Conservation (phyloP, 352 stramenopile genomes). For the Phytophthora sojae region DNA sequence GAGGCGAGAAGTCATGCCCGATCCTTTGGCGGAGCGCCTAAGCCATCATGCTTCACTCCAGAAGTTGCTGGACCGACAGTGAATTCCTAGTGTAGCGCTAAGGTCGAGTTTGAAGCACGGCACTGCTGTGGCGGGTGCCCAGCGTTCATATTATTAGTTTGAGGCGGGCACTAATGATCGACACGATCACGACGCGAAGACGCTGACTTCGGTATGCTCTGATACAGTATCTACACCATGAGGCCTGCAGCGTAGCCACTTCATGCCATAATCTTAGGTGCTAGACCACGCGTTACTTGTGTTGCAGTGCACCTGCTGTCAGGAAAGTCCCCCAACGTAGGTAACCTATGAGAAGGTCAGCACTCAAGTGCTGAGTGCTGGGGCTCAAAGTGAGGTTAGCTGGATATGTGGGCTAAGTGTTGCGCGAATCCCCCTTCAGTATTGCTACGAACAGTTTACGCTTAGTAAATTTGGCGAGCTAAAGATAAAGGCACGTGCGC, state of each 20-base stretch:
- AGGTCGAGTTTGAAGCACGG: neutral
- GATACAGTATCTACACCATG: conserved; percentile 6
- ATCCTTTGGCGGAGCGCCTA: neutral
- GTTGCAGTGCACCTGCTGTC: neutral
- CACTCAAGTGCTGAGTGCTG: too few relatives aligned
- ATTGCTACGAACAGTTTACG: neutral
- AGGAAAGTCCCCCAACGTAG: too few relatives aligned
- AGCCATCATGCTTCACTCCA: neutral
- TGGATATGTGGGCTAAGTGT: neutral
- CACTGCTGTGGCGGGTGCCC: too few relatives aligned
- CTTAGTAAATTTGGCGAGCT: neutral
- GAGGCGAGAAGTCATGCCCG: neutral
- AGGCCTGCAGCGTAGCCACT: neutral
- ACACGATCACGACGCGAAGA: conserved; percentile 2
- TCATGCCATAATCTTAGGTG: neutral
- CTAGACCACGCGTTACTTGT: neutral
- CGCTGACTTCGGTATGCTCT: conserved; percentile 11
- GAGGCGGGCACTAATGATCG: conserved; percentile 3
- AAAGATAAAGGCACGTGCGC: neutral
- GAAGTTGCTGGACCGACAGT: conserved; percentile 3
- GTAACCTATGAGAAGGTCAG: too few relatives aligned
- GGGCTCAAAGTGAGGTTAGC: too few relatives aligned
- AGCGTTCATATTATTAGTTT: neutral
- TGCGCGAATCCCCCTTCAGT: neutral
- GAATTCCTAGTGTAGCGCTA: neutral